Percentiles rank a stretch among this genome's conserved stretches.
Conservation (phyloP, 2,329 filamentous ascomycete genomes). For the Teratosphaeria epicoccoides region DNA sequence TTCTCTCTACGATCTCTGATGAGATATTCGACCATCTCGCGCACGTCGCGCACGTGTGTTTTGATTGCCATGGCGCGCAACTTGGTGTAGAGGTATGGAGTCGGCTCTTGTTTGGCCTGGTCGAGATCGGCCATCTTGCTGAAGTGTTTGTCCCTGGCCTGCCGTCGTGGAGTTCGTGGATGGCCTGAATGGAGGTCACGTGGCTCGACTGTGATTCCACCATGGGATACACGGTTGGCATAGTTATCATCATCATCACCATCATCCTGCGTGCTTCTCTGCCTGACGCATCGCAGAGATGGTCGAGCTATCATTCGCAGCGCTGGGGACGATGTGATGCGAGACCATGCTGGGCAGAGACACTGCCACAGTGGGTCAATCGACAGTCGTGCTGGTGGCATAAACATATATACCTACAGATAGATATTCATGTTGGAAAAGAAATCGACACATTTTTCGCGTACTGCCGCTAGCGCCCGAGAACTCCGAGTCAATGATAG, state of each 20-base stretch:
- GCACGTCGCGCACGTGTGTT: constrained; percentile 30
- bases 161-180: background rate
- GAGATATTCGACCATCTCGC: constrained; percentile 47
- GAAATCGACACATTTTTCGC: background rate
- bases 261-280: background rate
- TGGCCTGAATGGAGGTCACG: background rate
- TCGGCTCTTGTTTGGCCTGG: constrained; percentile 2
- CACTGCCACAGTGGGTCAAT: constrained; percentile 55
- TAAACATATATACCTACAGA: too few species aligned
- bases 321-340: constrained; percentile 2
- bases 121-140: background rate
- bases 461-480: background rate
- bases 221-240: too few species aligned
- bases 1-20: constrained; percentile 44
- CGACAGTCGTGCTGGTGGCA: constrained; percentile 27
- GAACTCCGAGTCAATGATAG: background rate
- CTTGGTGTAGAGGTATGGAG: constrained; percentile 36
- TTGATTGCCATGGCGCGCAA: constrained; percentile 34
- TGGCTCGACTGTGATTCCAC: too few species aligned
- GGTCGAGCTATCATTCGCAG: background rate
- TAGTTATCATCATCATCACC: background rate
- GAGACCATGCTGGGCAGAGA: constrained; percentile 43
- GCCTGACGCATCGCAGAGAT: background rate
- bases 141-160: background rate
- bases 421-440: too few species aligned